A percentile compares a stretch with the other conserved stretches of the same genome.
Conservation (phyloP, 2,329 filamentous ascomycete species). For the Ilyonectria destructans region DNA sequence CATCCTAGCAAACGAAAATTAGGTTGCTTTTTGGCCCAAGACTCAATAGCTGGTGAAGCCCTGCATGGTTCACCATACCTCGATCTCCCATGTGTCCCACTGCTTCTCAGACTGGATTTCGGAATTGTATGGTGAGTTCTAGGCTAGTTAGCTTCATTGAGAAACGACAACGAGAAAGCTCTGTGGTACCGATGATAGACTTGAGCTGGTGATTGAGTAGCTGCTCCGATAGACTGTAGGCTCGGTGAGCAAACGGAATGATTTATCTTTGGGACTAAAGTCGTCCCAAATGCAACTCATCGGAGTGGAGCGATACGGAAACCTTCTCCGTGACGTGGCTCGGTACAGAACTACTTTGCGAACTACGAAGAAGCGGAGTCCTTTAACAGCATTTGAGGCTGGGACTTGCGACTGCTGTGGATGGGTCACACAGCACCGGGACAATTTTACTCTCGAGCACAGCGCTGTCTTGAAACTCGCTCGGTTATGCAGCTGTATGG, state of each 20-base stretch:
- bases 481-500: no score
- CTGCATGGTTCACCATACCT: neutral
- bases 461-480: no score
- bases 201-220: conserved; percentile 1
- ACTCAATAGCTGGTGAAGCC: neutral
- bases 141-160: neutral
- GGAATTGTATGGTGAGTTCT: neutral
- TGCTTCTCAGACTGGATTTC: neutral
- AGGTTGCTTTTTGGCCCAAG: neutral
- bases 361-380: no score
- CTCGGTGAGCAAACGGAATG: neutral
- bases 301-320: neutral
- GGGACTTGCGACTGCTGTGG: no score
- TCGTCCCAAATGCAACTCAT: neutral
- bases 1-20: neutral
- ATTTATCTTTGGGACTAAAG: neutral
- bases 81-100: neutral
- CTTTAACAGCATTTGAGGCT: no score
- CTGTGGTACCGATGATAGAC: neutral
- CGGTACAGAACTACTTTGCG: neutral
- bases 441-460: no score
- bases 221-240: neutral
- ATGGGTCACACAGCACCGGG: no score
- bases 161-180: neutral
- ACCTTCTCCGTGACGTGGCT: no score